These are phyloP conservation scores for Vanilla planifolia DNA, from an alignment of 106 monocot species.

Conservation along the genomic window DNA sequence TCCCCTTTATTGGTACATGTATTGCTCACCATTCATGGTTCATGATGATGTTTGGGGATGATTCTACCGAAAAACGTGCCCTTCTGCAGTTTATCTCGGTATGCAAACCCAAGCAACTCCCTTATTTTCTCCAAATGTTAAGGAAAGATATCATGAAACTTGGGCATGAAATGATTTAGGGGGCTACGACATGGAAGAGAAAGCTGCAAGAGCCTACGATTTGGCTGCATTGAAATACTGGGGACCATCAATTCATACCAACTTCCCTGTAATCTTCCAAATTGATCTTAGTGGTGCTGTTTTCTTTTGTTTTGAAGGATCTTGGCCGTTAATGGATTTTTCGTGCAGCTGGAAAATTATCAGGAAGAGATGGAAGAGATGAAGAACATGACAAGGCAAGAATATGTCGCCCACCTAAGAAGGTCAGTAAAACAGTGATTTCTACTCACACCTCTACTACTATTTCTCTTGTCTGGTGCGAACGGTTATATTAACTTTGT, in stretches of 20 bases:
- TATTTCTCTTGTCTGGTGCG: no score
- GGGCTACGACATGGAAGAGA: constrained; percentile 98
- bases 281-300: neutral
- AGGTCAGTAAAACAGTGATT: constrained; percentile 12
- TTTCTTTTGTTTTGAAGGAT: neutral
- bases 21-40: neutral
- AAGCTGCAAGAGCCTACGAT: constrained; percentile 96
- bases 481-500: neutral
- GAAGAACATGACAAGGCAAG: constrained; percentile 92
- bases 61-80: neutral
- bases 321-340: neutral
- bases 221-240: constrained; percentile 98
- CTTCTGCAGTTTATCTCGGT: constrained; percentile 90
- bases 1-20: neutral
- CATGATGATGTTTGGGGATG: neutral
- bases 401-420: constrained; percentile 75
- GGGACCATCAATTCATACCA: constrained; percentile 95
- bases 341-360: constrained; percentile 34
- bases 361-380: constrained; percentile 86
- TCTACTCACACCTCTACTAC: no score
- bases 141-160: neutral
- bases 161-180: constrained; percentile 25
- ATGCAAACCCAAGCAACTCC: constrained; percentile 6
- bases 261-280: constrained; percentile 63
- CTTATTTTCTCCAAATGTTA: neutral